Conservation (phyloP, 169 alveolate genomes). For the Plasmodium gaboni region DNA sequence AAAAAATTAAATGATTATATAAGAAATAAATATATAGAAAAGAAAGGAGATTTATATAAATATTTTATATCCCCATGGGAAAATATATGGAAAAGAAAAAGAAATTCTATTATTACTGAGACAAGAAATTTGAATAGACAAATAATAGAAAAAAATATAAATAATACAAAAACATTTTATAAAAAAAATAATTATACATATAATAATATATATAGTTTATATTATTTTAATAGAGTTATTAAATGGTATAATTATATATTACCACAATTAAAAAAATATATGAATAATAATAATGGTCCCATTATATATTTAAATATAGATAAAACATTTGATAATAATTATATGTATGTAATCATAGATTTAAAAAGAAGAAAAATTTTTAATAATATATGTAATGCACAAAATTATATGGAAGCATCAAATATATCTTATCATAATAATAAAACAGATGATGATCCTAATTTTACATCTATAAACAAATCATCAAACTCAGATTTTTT, state of each 20-base stretch:
- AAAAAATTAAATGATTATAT: slow-evolving; percentile 43
- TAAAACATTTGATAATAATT: slow-evolving; percentile 68
- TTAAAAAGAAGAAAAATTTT: slow-evolving; percentile 40
- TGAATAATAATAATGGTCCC: slow-evolving; percentile 55
- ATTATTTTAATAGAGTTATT: slow-evolving; percentile 49
- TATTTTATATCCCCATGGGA: slow-evolving; percentile 2
- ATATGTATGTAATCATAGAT: slow-evolving; percentile 57
- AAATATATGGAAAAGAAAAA: slow-evolving; percentile 19
- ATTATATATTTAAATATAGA: slow-evolving; percentile 71
- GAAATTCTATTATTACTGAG: background rate
- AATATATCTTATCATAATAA: background rate
- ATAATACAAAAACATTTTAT: slow-evolving; percentile 23
- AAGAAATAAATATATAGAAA: slow-evolving; percentile 4
- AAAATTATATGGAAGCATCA: slow-evolving; percentile 1
- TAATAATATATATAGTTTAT: slow-evolving; percentile 40
- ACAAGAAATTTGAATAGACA: slow-evolving; percentile 1
- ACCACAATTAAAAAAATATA: slow-evolving; percentile 55
- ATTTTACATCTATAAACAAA: background rate
- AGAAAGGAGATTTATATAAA: slow-evolving; percentile 1
- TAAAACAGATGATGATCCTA: background rate
- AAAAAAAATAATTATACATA: background rate
- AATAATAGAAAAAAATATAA: slow-evolving; percentile 16
- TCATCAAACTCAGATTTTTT: background rate
- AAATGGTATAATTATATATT: slow-evolving; percentile 74
- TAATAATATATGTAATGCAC: slow-evolving; percentile 31